Conservation (phyloP, 768 basidiomycete genomes). For the Leccinellum albellum region DNA sequence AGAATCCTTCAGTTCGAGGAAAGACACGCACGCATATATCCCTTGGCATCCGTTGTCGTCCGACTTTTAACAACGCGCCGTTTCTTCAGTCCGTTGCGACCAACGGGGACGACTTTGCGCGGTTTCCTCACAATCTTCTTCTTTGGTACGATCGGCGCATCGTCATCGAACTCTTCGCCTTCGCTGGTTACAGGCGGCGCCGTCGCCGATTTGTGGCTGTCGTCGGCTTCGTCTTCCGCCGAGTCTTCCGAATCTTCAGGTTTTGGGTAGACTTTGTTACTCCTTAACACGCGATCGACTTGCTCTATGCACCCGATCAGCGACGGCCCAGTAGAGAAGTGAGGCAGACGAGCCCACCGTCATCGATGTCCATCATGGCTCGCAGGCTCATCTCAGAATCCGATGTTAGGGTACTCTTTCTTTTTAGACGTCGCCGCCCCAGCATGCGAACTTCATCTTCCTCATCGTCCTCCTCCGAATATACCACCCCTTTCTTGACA, state of each 20-base stretch:
- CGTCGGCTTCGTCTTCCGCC: slow-evolving; percentile 25
- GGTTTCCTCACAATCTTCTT: slow-evolving; percentile 33
- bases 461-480: slow-evolving; percentile 40
- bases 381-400: slow-evolving; percentile 44
- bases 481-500: slow-evolving; percentile 44
- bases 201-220: slow-evolving; percentile 32
- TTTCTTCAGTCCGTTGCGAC: slow-evolving; percentile 76
- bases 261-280: slow-evolving; percentile 9
- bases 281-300: slow-evolving; percentile 24
- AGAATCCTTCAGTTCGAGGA: too few species aligned
- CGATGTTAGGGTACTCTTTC: slow-evolving; percentile 37
- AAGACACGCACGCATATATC: slow-evolving; percentile 60
- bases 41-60: slow-evolving; percentile 55
- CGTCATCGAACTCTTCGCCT: slow-evolving; percentile 25
- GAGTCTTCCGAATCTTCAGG: slow-evolving; percentile 26
- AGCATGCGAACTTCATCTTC: slow-evolving; percentile 36
- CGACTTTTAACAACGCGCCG: slow-evolving; percentile 58
- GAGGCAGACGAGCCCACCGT: slow-evolving; percentile 46
- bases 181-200: slow-evolving; percentile 27
- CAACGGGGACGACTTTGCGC: slow-evolving; percentile 69
- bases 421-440: slow-evolving; percentile 24
- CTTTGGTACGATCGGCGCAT: slow-evolving; percentile 33
- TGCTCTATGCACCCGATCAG: slow-evolving; percentile 18
- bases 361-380: slow-evolving; percentile 79
- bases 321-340: slow-evolving; percentile 6